phyloP scores from a whole-genome alignment of 257 asterid species.

The Ajuga chamaepitys region DNA sequence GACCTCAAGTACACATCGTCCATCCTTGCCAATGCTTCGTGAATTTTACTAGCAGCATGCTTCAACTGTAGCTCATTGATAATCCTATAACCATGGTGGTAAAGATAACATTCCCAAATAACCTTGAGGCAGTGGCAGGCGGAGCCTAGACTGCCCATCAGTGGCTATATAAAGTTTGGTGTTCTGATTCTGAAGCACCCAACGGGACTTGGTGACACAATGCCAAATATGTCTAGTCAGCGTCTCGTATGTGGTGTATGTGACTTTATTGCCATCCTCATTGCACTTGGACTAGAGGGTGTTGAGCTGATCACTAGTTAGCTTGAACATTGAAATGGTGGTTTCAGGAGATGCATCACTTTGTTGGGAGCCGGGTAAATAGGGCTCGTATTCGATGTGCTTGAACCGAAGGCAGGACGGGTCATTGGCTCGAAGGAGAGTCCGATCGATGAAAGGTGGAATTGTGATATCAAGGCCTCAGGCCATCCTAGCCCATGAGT shows the following conservation, averaged over 20 bases:
- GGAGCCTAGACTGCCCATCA: slow-evolving; percentile 56
- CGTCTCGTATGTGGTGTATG: slow-evolving; percentile 61
- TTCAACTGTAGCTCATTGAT: slow-evolving; percentile 45
- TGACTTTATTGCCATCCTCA: slow-evolving; percentile 30
- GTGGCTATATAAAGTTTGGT: slow-evolving; percentile 52
- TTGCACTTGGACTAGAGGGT: slow-evolving; percentile 46
- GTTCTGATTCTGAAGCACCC: slow-evolving; percentile 35
- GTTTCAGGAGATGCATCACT: slow-evolving; percentile 21
- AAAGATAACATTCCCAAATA: slow-evolving; percentile 77
- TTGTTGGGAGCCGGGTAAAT: slow-evolving; percentile 17
- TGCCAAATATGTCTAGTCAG: slow-evolving; percentile 68
- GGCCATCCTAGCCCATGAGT: slow-evolving; percentile 67
- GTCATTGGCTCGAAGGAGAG: slow-evolving; percentile 55
- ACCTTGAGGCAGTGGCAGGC: slow-evolving; percentile 52
- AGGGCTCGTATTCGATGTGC: slow-evolving; percentile 55
- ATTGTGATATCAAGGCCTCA: slow-evolving; percentile 43
- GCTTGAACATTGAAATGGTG: slow-evolving; percentile 43
- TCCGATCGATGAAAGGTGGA: slow-evolving; percentile 55
- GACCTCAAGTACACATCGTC: slow-evolving; percentile 63
- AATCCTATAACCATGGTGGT: slow-evolving; percentile 41
- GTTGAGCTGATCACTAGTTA: slow-evolving; percentile 45
- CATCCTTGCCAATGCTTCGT: slow-evolving; percentile 49
- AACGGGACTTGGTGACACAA: slow-evolving; percentile 45
- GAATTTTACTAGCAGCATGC: slow-evolving; percentile 51
- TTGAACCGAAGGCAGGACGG: slow-evolving; percentile 54